Percentiles rank a stretch among this genome's conserved stretches.
Evolutionary conservation across 2,329 filamentous ascomycete species (phyloP).

Genomic region (Fulvia fulva): DNA sequence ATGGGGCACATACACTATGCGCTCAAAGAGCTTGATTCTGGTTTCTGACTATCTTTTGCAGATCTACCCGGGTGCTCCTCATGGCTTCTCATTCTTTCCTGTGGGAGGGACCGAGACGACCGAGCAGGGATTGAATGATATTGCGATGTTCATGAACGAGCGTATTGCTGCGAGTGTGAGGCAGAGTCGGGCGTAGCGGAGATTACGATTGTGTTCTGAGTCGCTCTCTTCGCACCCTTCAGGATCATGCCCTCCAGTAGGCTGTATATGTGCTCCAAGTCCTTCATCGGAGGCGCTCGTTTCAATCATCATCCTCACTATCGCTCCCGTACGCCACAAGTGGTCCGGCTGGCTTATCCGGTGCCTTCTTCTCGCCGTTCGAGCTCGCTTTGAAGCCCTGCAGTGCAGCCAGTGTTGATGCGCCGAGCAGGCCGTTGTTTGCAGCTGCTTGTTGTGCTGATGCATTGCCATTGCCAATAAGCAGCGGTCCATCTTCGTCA

Average conservation of each 20-base stretch:
- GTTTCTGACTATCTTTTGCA: constrained; percentile 4
- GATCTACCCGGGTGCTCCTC: constrained; percentile 43
- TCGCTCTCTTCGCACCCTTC: not conserved
- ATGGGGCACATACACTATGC: constrained; percentile 32
- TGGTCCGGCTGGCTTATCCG: constrained; percentile 60
- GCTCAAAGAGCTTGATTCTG: not conserved
- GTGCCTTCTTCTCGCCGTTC: constrained; percentile 46
- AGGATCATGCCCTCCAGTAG: not conserved
- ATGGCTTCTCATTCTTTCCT: constrained; percentile 49
- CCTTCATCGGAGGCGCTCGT: not conserved
- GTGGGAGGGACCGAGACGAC: constrained; percentile 34
- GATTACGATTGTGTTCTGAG: too few species aligned
- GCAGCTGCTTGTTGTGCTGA: constrained; percentile 30
- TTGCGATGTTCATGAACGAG: constrained; percentile 37
- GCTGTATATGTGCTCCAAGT: not conserved
- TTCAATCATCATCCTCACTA: constrained; percentile 61
- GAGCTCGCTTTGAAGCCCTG: constrained; percentile 49
- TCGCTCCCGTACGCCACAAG: constrained; percentile 89
- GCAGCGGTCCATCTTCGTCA: constrained; percentile 34
- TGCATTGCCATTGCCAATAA: constrained; percentile 46
- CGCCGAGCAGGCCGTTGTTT: constrained; percentile 69
- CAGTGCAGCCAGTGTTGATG: constrained; percentile 75
- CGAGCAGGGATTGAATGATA: constrained; percentile 39
- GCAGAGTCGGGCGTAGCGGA: not conserved
- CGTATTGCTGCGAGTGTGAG: not conserved